Conservation (phyloP, 768 basidiomycete species). For the Phylloporus sp. region DNA sequence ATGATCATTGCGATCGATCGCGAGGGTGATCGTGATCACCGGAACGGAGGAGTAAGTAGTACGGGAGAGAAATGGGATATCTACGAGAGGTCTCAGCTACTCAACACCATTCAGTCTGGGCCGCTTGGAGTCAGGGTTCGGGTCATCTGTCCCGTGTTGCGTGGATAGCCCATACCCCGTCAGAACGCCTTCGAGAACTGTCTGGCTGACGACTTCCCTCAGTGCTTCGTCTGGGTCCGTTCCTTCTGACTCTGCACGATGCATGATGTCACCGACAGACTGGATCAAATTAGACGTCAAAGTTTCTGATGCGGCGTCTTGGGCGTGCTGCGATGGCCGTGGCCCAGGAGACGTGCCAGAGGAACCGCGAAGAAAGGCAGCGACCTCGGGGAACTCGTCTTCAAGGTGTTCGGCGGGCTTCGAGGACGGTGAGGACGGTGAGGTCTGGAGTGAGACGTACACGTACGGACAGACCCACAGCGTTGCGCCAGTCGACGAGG, state of each 20-base stretch:
- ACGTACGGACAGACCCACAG: slow-evolving; percentile 73
- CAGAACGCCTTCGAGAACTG: slow-evolving; percentile 64
- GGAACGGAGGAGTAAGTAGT: slow-evolving; percentile 23
- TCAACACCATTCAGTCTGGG: slow-evolving; percentile 23
- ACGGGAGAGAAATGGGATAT: neutral
- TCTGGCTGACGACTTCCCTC: slow-evolving; percentile 52
- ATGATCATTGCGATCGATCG: slow-evolving; percentile 32
- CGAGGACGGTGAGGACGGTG: slow-evolving; percentile 5
- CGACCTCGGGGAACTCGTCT: slow-evolving; percentile 69
- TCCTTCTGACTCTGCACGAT: slow-evolving; percentile 51
- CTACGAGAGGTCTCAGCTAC: neutral
- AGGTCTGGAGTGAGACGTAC: slow-evolving; percentile 6
- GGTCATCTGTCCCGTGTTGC: slow-evolving; percentile 6
- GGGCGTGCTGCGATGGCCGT: slow-evolving; percentile 59
- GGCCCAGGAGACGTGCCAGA: slow-evolving; percentile 24
- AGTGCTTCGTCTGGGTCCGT: slow-evolving; percentile 67
- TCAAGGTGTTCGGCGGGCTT: slow-evolving; percentile 64
- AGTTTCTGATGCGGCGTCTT: slow-evolving; percentile 64
- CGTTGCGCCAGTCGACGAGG: slow-evolving; percentile 54
- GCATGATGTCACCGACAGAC: slow-evolving; percentile 65
- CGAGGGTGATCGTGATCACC: slow-evolving; percentile 32
- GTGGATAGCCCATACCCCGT: slow-evolving; percentile 55
- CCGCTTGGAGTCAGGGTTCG: slow-evolving; percentile 18
- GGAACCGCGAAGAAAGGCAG: slow-evolving; percentile 59
- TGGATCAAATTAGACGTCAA: slow-evolving; percentile 66